Percentiles rank a stretch among this genome's conserved stretches.
Evolutionary conservation across 106 monocot genomes (phyloP).

Genomic region (Xerophyta viscosa): DNA sequence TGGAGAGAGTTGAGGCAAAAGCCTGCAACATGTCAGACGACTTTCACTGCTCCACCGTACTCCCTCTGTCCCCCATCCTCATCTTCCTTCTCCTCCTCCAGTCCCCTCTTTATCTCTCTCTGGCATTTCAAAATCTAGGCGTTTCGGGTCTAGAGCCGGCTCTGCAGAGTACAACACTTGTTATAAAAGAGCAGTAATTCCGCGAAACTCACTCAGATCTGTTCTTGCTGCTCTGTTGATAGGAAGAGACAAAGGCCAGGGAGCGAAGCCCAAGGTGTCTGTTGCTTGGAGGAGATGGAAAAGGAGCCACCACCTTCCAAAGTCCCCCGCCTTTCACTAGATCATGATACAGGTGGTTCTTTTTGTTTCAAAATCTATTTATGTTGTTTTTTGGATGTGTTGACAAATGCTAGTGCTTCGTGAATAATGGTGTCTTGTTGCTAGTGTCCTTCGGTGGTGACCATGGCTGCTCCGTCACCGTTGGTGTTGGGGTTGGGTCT

Average conservation of each 20-base stretch:
- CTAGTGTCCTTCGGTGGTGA: too few species aligned
- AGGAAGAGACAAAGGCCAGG: background rate
- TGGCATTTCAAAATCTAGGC: background rate
- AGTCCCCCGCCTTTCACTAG: conserved; percentile 10
- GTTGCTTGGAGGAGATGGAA: background rate
- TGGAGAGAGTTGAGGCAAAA: too few species aligned
- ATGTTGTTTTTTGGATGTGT: background rate
- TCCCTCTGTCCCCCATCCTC: background rate
- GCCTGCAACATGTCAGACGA: conserved; percentile 13
- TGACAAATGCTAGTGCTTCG: too few species aligned
- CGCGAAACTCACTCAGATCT: too few species aligned
- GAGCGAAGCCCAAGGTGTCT: background rate
- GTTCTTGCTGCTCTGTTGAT: background rate
- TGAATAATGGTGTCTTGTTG: too few species aligned
- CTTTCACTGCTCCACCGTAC: conserved; percentile 5
- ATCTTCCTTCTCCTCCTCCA: background rate
- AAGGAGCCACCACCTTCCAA: conserved; percentile 8
- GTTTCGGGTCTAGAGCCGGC: background rate
- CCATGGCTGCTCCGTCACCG: conserved; percentile 32
- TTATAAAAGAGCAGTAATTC: too few species aligned
- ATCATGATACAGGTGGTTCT: background rate
- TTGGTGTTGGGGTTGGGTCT: conserved; percentile 28
- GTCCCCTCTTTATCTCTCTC: background rate
- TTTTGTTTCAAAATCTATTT: background rate
- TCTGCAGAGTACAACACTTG: too few species aligned